Base-by-base conservation (phyloP, 768 basidiomycete species). In the Trametes cinnabarina region DNA sequence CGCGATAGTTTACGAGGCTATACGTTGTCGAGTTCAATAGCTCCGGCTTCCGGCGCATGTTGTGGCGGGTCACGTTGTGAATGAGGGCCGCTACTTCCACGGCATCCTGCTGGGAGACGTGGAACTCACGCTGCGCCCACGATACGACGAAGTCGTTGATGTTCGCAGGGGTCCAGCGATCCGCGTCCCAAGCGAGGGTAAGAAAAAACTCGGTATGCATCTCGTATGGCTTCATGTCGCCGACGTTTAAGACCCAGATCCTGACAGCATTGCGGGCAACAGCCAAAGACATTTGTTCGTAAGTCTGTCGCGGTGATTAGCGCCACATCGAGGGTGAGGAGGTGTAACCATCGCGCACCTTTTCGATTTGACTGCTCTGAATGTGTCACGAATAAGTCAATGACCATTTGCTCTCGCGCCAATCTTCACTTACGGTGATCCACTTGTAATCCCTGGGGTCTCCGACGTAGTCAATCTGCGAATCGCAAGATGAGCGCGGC, bases 221-320 rank as follows among this genome's bases (percentile, higher is more conserved):
- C 63, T 90, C 88, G 60, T 85, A 85, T 2, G 86, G 87, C 68
- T 89, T 89, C 50, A 90, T 71, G 63, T 89, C 87, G 15, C 88
- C 88, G 53, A 90, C 87, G 67, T 89, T 90, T 53, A 90, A 69
- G 42, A 90, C 79, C 86, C 86, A 88, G 44, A 90, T 72, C 15
- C 76, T 75, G 12, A 75, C 79, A 8, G 85, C 85, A 25, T 83
- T 74, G 25, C 83, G 80, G 17, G 81, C 79, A 12, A 82, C 76
- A 0, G 86, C 84, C 20, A 87, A 74, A 22, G 84, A 83, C 79
- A 90, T 79, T 74, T 88, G 86, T 62, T 90, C 85, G 69, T 80
- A 83, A 7, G 81, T 77, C 82, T 82, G 9, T 15, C 25, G 3
- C 3, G 25, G 3, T 8, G 12, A 12, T 25, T 25, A 22, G 22